Conservation (phyloP, 1,139 yeast genomes). For the Yamadazyma blattariae region DNA sequence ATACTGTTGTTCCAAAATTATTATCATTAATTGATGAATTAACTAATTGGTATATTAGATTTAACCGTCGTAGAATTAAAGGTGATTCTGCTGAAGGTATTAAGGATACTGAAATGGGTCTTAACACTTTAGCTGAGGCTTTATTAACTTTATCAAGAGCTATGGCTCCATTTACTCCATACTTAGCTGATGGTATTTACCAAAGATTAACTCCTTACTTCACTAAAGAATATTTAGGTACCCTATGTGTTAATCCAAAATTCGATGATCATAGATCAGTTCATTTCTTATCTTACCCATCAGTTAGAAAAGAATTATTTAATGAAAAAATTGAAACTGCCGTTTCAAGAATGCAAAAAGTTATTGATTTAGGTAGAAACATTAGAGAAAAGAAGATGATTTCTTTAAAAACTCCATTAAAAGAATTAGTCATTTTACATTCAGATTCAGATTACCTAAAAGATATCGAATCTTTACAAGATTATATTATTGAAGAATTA, state of each 20-base stretch:
- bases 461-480: constrained; percentile 75
- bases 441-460: constrained; percentile 69
- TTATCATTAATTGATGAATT: constrained; percentile 86
- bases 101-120: constrained; percentile 79
- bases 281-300: constrained; percentile 89
- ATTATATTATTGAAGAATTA: constrained; percentile 84
- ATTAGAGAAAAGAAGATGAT: constrained; percentile 94
- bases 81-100: constrained; percentile 73
- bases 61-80: constrained; percentile 96
- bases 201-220: constrained; percentile 67
- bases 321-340: constrained; percentile 80
- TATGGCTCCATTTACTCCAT: constrained; percentile 99
- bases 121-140: constrained; percentile 89
- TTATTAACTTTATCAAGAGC: constrained; percentile 85
- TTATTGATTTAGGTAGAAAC: constrained; percentile 93
- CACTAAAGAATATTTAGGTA: constrained; percentile 49
- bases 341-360: constrained; percentile 94
- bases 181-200: constrained; percentile 87
- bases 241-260: constrained; percentile 37
- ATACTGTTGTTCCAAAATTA: constrained; percentile 93
- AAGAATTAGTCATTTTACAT: constrained; percentile 82
- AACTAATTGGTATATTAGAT: constrained; percentile 98
- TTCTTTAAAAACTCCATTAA: constrained; percentile 92
- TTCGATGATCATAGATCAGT: constrained; percentile 72
- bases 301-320: constrained; percentile 75